Evolutionary conservation across 805 yeast species (phyloP), one percentile per base, ranked within the genome.

Genomic region (Dipodascopsis tothii): DNA sequence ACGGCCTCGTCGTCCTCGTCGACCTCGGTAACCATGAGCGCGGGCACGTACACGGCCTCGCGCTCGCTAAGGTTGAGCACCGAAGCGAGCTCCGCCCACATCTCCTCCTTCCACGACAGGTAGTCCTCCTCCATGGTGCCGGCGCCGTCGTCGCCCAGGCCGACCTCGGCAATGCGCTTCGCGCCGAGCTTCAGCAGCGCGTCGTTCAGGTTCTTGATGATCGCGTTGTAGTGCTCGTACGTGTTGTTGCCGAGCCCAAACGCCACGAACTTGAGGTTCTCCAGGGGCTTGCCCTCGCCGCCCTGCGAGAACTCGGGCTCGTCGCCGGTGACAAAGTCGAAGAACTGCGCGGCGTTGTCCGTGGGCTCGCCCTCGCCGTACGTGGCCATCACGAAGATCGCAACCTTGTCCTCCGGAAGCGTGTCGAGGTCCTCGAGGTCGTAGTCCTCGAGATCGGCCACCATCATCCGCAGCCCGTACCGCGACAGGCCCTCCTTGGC

Each of bases 281-380:
- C 59, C 56, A 88, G 69, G 9, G 66, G 64, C 28, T 44, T 36
- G 6, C 51, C 56, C 33, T 57, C 50, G 5, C 57, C 66, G 20
- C 64, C 69, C 33, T 57, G 50, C 25, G 66, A 60, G 47, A 73
- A 76, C 34, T 68, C 73, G 20, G 74, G 75, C 21, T 76, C 80
- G 40, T 73, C 76, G 42, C 70, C 64, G 21, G 63, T 56, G 27
- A 78, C 75, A 57, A 88, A 73, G 45, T 80, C 82, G 60, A 77
- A 79, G 61, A 92, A 85, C 32, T 77, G 78, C 34, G 75, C 74
- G n/a, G 96, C 92, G 56, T 85, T 84, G 63, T 90, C 98, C 11
- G 98, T 90, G 56, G 95, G 95, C 63, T 90, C 98, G 60, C 98
- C 98, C 67, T 90, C 98, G 56, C 98, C 98, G 58, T 92, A 92